Percentiles rank a stretch among this genome's conserved stretches.
Evolutionary conservation across 495 filamentous ascomycete species (phyloP).

Genomic region (Hypoxylon perforatum): DNA sequence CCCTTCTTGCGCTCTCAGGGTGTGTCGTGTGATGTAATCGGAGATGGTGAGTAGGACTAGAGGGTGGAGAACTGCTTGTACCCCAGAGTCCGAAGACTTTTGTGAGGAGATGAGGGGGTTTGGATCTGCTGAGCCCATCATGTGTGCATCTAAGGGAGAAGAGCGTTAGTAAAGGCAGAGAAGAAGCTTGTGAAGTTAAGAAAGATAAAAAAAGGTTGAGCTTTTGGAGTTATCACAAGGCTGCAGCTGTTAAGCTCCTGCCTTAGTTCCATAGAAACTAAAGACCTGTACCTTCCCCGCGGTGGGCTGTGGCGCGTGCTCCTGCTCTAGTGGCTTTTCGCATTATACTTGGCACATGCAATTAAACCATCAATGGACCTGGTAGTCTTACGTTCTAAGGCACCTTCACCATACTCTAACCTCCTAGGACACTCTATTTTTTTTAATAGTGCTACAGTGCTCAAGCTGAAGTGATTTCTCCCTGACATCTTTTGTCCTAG

Average conservation of each 20-base stretch:
- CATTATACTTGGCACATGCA: no score
- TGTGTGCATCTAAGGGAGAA: slow-evolving; percentile 3
- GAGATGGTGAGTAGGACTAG: slow-evolving; percentile 96
- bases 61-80: slow-evolving; percentile 89
- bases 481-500: neutral
- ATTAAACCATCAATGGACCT: no score
- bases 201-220: neutral
- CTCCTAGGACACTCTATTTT: slow-evolving; percentile 3
- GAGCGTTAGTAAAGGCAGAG: neutral
- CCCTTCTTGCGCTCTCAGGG: slow-evolving; percentile 74
- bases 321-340: no score
- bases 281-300: slow-evolving; percentile 15
- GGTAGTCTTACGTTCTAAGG: no score
- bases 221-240: slow-evolving; percentile 11
- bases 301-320: slow-evolving; percentile 15
- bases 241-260: slow-evolving; percentile 17
- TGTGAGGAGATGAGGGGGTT: slow-evolving; percentile 62
- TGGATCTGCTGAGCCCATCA: slow-evolving; percentile 30
- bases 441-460: slow-evolving; percentile 1
- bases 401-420: slow-evolving; percentile 23
- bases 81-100: slow-evolving; percentile 76
- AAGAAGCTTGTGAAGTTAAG: slow-evolving; percentile 12
- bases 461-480: neutral
- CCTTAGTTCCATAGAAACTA: neutral
- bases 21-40: slow-evolving; percentile 93